Evolutionary conservation across 306 rosid genomes (phyloP).

Genomic region (Vicia sativa): DNA sequence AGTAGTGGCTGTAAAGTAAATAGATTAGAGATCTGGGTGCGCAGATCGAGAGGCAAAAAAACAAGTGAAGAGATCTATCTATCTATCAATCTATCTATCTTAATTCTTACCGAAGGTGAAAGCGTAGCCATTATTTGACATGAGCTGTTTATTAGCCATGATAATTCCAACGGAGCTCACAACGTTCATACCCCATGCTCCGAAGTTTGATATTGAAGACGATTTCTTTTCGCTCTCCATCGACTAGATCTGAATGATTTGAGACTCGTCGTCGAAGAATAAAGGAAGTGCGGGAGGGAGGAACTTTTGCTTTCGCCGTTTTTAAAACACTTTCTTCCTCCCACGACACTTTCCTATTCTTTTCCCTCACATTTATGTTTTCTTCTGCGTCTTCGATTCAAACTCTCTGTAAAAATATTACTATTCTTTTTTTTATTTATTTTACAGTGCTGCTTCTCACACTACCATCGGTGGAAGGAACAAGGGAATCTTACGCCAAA

Average conservation of each 20-base stretch:
- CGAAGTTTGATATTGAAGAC: constrained; percentile 65
- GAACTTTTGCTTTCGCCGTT: not conserved
- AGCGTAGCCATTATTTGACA: constrained; percentile 76
- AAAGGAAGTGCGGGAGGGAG: not conserved
- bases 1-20: constrained; percentile 67
- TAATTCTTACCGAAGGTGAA: constrained; percentile 77
- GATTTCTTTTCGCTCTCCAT: constrained; percentile 84
- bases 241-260: constrained; percentile 13
- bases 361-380: not conserved
- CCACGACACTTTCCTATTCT: not conserved
- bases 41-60: constrained; percentile 10
- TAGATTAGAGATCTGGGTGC: constrained; percentile 1
- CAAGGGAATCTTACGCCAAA: too few species aligned
- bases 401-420: not conserved
- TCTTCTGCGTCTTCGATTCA: not conserved
- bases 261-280: too few species aligned
- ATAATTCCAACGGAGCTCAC: constrained; percentile 89
- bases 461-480: too few species aligned
- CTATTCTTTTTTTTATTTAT: not conserved
- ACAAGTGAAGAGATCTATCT: constrained; percentile 7
- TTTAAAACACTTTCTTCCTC: not conserved
- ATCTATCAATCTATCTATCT: too few species aligned
- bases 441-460: not conserved
- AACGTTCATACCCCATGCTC: constrained; percentile 93
- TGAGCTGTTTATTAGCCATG: constrained; percentile 92